Base-by-base conservation (phyloP, 2,329 filamentous ascomycete species). In the Microcyclosporella mali region DNA sequence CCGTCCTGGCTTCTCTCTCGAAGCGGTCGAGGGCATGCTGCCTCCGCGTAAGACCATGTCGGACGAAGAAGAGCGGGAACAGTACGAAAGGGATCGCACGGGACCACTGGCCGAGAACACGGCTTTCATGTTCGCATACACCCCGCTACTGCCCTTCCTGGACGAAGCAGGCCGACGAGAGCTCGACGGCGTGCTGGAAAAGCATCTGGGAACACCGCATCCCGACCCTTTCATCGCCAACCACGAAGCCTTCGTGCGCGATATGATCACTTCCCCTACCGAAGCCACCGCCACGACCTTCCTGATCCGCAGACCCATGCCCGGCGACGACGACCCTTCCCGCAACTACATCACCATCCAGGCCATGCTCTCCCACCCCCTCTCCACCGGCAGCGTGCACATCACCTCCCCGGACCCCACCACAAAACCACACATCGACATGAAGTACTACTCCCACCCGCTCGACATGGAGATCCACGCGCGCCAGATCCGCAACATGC, bases 401-500 rank as follows among this genome's bases (percentile, higher is more conserved):
- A 57, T 62, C 37, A 45, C 36, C 12, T 55, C 47, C 8, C 18
- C 45, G 2, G 42, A 56, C 16, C 41, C 51, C 1, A 34, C 29
- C 12, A 15, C 14, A 1, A 46, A 52, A 12, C 60, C 61, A 9
- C 48, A 25, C 1, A 56, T 62, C 31, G 47, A 57, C 14, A 53
- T 55, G 40, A 51, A 54, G 10, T 63, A 62, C 48, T 49, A 58
- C 16, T 50, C 45, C 12, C 54, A 63, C 38, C 56, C 56, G 7
- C 43, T 58, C 31, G 61, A 65, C 39, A 33, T 53, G 7, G 55
- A 57, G 37, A 49, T 62, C 8, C 45, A 58, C 15, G 57, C 53
- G 7, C 47, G 53, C 12, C 56, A 58, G 16, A 10, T 61, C 6
- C 37, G 50, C 21, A 46, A 71, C 21, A 45, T 69, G 8, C 57